Base-by-base conservation (phyloP, 2,329 filamentous ascomycete species). In the Hypoxylon sp. region DNA sequence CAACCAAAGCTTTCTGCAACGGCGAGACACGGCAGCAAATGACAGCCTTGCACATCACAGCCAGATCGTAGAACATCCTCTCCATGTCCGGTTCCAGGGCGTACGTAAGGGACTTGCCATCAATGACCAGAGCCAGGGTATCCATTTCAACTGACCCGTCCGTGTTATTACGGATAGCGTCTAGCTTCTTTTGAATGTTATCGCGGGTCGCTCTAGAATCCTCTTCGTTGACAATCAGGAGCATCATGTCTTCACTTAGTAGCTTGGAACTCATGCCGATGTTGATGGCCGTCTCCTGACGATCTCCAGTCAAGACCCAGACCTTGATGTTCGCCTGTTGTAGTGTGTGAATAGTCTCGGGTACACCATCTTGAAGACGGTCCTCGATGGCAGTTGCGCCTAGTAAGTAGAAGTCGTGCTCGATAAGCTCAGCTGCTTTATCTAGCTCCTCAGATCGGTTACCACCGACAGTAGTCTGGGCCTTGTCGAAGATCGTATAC, bases 251-350 rank as follows among this genome's bases (percentile, higher is more conserved):
- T 81, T 99, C 96, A 73, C 94, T 97, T 68, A 99, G 93, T 55
- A 99, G 88, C 82, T 98, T 98, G 83, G 96, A 99, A 79, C 94
- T 98, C 96, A 99, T 99, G 72, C 97, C 96, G 73, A 99, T 99
- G 80, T 99, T 99, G 87, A 99, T 99, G 63, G 96, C 96, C 30
- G 96, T 99, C 81, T 99, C 96, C 82, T 99, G 97, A 76, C 96
- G 90, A 84, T 99, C 96, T 75, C 96, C 96, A 42, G 96, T 99
- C 80, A 99, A 82, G 20, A 99, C 96, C 96, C 96, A 99, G 61
- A 99, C 91, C 82, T 99, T 99, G 85, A 99, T 98, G 59, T 95
- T 95, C 25, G 97, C 96, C 72, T 95, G 93, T 80, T 99, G 97
- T 30, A 99, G 85, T 0, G 96, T 99, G 79, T 98, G 94, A 65